These are phyloP conservation scores for Litchi chinensis DNA, from an alignment of 345 rosid genomes.

Conservation along the genomic window DNA sequence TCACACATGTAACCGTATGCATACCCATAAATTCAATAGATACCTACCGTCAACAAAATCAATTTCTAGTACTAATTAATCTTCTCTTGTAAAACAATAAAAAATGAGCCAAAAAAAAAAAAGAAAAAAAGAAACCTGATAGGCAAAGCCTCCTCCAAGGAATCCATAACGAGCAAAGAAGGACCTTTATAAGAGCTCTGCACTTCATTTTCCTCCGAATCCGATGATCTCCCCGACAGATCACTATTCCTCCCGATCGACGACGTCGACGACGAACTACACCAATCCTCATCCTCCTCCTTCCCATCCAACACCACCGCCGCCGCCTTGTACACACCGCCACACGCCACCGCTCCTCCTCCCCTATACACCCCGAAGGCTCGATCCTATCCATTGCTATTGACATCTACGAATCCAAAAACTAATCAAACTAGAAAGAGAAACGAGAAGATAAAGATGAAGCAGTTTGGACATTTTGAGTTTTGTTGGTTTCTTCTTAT, in stretches of 20 bases:
- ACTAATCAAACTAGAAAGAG: not conserved
- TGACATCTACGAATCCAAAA: constrained; percentile 22
- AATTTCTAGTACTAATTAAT: too few relatives aligned
- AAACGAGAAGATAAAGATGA: not conserved
- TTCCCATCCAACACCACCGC: constrained; percentile 13
- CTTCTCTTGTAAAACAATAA: not conserved
- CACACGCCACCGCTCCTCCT: constrained; percentile 14
- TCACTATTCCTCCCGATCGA: constrained; percentile 71
- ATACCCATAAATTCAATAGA: too few relatives aligned
- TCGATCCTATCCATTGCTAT: constrained; percentile 35
- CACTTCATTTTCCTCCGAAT: constrained; percentile 49
- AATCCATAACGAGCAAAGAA: constrained; percentile 54
- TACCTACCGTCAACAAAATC: too few relatives aligned
- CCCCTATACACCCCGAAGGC: constrained; percentile 21
- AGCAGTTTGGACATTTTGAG: not conserved
- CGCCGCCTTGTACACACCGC: not conserved
- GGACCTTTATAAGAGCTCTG: constrained; percentile 60
- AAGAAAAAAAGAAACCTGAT: constrained; percentile 41
- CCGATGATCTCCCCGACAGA: constrained; percentile 38
- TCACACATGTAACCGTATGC: too few relatives aligned
- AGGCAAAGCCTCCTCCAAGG: constrained; percentile 66
- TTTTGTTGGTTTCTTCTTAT: constrained; percentile 7
- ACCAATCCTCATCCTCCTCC: constrained; percentile 27
- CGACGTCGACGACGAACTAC: constrained; percentile 45
- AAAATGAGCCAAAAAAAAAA: not conserved